Evolutionary conservation across 257 asterid genomes (phyloP).

Genomic region (Nicotiana benthamiana): DNA sequence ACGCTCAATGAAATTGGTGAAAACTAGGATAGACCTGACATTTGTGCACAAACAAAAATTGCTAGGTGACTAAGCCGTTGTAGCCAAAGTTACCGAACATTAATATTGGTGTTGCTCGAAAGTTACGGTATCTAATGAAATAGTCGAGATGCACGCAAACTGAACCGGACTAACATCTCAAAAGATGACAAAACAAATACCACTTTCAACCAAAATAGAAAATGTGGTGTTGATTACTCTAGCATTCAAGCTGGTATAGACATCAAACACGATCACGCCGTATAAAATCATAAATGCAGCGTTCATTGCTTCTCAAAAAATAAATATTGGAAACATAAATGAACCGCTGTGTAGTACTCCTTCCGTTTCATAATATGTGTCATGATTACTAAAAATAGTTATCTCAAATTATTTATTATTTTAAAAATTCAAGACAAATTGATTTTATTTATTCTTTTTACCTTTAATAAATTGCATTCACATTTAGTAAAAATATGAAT

Average conservation of each 20-base stretch:
- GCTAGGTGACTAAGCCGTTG: no score
- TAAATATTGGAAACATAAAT: neutral
- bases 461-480: no score
- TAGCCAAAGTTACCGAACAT: no score
- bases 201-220: neutral
- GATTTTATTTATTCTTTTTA: no score
- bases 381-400: no score
- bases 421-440: no score
- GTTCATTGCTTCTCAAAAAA: neutral
- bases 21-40: no score
- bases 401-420: no score
- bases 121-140: no score
- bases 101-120: no score
- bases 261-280: neutral
- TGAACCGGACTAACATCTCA: neutral
- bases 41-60: neutral
- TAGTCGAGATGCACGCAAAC: neutral
- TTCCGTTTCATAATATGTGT: no score
- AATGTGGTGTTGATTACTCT: neutral
- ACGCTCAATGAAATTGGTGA: neutral
- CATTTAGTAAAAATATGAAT: no score
- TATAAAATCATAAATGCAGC: neutral
- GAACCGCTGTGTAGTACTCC: neutral
- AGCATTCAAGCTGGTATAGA: neutral
- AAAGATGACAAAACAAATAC: neutral